A percentile compares a stretch with the other conserved stretches of the same genome.
Evolutionary conservation across 495 filamentous ascomycete species (phyloP).

Genomic region (Penicillium samsonianum): DNA sequence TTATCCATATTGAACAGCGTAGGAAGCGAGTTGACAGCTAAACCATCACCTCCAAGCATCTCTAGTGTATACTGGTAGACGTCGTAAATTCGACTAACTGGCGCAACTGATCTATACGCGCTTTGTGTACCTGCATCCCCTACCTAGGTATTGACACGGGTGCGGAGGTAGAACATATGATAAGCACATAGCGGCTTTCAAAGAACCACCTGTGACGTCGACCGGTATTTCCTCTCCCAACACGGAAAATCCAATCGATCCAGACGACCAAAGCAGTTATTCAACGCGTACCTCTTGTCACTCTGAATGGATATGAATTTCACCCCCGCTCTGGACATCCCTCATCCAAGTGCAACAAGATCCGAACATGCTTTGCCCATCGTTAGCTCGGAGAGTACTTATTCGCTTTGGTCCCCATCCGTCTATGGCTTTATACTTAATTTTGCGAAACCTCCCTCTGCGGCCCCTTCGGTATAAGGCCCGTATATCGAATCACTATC

Average conservation of each 20-base stretch:
- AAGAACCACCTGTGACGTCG: constrained; percentile 2
- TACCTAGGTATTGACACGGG: not conserved
- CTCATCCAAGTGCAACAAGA: constrained; percentile 11
- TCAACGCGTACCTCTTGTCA: constrained; percentile 16
- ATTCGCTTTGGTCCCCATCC: constrained; percentile 5
- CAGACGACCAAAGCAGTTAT: constrained; percentile 22
- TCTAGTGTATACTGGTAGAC: not conserved
- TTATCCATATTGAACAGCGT: not conserved
- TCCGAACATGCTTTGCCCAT: constrained; percentile 4
- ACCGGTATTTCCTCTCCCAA: constrained; percentile 32
- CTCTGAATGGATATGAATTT: constrained; percentile 15
- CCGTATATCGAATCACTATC: not conserved
- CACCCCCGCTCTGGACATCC: constrained; percentile 23
- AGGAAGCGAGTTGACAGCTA: not conserved
- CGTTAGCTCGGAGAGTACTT: constrained; percentile 11
- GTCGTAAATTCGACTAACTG: not conserved
- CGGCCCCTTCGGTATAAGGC: not conserved
- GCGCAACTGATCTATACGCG: not conserved
- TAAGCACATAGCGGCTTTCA: not conserved
- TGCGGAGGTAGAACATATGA: not conserved
- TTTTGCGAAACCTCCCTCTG: not conserved
- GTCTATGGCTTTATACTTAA: not conserved
- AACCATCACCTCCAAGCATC: not conserved
- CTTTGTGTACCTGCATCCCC: too few species aligned
- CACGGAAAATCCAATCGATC: constrained; percentile 28